Evolutionary conservation across 495 filamentous ascomycete species (phyloP), one percentile per base, ranked within the genome.

Genomic region (Lasiosphaeris hirsuta): DNA sequence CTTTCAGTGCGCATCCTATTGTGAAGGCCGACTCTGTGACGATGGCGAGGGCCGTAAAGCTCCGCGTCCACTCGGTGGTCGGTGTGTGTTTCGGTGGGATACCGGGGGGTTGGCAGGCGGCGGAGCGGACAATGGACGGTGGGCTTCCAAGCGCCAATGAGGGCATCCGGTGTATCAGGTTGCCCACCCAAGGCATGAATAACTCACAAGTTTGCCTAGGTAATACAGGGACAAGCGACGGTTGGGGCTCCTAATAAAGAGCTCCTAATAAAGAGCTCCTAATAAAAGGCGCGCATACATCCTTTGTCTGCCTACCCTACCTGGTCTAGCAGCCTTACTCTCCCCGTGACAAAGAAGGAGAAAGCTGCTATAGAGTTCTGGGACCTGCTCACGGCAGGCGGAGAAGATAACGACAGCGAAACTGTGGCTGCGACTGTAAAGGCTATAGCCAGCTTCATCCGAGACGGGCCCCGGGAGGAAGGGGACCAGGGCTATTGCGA

Each of bases 371-470:
- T 14, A 46, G 18, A 10, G 43, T 17, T 46, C 43, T 30, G 43
- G 43, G 18, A 46, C 43, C 43, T 46, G 43, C 43, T 46, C 18
- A 46, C 43, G 43, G 43, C 43, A n/a, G 43, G 4, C 43, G 43
- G 43, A 46, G 43, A 46, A 14, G 43, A n/a, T 46, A 17, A 13
- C 43, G 43, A n/a, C 43, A 15, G 43, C 23, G 5, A 30, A 30
- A 30, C 23, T 5, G 5, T 30, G 13, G 43, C 43, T 46, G 43
- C 18, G 13, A 17, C 43, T 17, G 43, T 17, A 17, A 46, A 3
- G 43, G 43, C 43, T 17, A 46, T 46, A 13, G 43, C 43, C 43
- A 46, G 17, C 43, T 46, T 46, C 43, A 46, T 46, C 43, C 13
- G 43, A 46, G 43, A 46, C 43, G 43, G 18, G 43, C 4, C 43